phyloP scores from a whole-genome alignment of 176 grass and related monocot genomes.

The Eragrostis curvula region DNA sequence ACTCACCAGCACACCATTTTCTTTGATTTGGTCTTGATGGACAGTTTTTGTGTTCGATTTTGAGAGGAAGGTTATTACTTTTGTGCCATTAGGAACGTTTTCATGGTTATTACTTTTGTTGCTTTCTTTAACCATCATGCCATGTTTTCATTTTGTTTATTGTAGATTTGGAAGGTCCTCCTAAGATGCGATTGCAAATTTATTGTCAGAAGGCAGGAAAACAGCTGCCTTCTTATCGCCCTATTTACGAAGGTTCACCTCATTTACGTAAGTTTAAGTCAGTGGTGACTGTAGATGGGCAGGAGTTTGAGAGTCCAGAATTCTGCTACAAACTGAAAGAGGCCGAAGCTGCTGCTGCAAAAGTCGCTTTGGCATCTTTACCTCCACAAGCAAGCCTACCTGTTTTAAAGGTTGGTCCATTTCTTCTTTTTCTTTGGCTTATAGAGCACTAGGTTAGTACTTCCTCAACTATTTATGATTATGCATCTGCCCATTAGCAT shows the following conservation, averaged over 20 bases:
- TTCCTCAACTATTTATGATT: constrained; percentile 5
- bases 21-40: constrained; percentile 37
- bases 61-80: not conserved
- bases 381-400: constrained; percentile 52
- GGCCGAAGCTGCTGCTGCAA: constrained; percentile 74
- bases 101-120: not conserved
- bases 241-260: constrained; percentile 37
- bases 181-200: constrained; percentile 71
- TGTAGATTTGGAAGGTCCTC: constrained; percentile 42
- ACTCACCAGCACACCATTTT: constrained; percentile 8
- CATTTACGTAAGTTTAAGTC: constrained; percentile 62
- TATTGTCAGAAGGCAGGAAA: constrained; percentile 70
- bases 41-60: constrained; percentile 30
- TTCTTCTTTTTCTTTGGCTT: constrained; percentile 12
- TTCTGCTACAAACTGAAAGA: constrained; percentile 58
- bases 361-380: constrained; percentile 72
- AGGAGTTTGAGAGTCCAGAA: constrained; percentile 64
- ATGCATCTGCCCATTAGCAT: not conserved
- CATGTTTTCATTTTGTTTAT: constrained; percentile 20
- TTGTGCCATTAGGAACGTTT: not conserved
- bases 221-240: constrained; percentile 51
- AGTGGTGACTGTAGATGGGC: constrained; percentile 68
- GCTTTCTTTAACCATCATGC: constrained; percentile 1
- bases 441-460: constrained; percentile 18
- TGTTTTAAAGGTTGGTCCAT: constrained; percentile 38